These are phyloP conservation scores for Dacryopinax spathularia DNA, from an alignment of 768 basidiomycete genomes.

Conservation along the genomic window DNA sequence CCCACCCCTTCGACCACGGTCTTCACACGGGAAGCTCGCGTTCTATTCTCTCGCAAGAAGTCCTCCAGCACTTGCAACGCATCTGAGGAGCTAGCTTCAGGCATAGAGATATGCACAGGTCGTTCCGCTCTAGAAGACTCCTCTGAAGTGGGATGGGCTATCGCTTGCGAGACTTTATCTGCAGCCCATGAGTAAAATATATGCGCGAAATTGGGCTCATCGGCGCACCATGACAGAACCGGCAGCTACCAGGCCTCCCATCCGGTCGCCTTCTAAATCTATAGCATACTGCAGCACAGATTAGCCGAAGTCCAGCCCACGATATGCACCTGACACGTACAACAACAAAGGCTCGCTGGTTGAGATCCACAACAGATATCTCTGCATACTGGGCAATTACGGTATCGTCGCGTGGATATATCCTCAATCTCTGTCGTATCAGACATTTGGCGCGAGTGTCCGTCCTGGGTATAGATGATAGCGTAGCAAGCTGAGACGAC, in stretches of 20 bases:
- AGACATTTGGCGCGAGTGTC: background rate
- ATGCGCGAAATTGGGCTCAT: background rate
- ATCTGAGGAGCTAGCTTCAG: background rate
- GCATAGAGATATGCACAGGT: background rate
- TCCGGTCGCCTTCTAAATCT: background rate
- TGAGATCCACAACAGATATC: background rate
- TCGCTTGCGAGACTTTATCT: background rate
- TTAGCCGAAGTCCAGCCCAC: background rate
- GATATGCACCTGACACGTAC: background rate
- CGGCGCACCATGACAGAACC: background rate
- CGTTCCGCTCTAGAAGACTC: background rate
- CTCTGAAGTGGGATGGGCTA: background rate
- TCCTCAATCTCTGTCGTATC: background rate
- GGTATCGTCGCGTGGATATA: background rate
- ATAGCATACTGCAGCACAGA: background rate
- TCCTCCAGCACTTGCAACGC: background rate
- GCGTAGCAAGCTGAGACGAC: background rate
- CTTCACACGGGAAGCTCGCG: background rate
- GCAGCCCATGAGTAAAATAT: background rate
- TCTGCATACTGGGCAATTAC: background rate
- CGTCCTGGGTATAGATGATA: background rate
- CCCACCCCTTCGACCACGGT: background rate
- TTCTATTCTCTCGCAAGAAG: background rate
- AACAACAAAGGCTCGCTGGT: background rate
- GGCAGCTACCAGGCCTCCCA: background rate